These are phyloP conservation scores for Phytopythium delawarense DNA, from an alignment of 352 stramenopile species.

Conservation along the genomic window DNA sequence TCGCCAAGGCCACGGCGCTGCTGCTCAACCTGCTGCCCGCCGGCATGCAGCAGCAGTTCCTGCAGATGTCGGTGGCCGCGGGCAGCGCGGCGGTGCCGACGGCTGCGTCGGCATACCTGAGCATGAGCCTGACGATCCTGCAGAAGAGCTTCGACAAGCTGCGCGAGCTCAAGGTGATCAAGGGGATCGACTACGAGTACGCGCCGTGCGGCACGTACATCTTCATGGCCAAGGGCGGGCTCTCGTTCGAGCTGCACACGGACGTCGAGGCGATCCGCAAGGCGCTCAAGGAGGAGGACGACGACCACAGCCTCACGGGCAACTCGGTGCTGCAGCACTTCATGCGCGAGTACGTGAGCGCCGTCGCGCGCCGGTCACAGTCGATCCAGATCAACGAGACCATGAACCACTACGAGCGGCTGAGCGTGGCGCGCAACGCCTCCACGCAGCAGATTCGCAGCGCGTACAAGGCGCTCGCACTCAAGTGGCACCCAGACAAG, in stretches of 20 bases:
- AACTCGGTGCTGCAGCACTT: slow-evolving; percentile 58
- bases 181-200: slow-evolving; percentile 62
- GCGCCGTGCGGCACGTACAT: slow-evolving; percentile 73
- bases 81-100: slow-evolving; percentile 20
- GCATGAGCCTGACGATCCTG: slow-evolving; percentile 73
- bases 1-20: slow-evolving; percentile 70
- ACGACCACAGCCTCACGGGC: slow-evolving; percentile 45
- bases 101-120: slow-evolving; percentile 66
- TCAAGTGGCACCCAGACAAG: slow-evolving; percentile 66
- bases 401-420: slow-evolving; percentile 68
- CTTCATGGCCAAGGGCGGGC: slow-evolving; percentile 56
- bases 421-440: slow-evolving; percentile 34
- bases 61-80: slow-evolving; percentile 16
- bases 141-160: slow-evolving; percentile 78
- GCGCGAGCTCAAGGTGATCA: slow-evolving; percentile 66
- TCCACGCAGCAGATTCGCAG: slow-evolving; percentile 38
- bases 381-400: slow-evolving; percentile 57
- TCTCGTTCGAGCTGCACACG: slow-evolving; percentile 42
- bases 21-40: slow-evolving; percentile 63
- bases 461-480: slow-evolving; percentile 45
- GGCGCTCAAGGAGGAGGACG: slow-evolving; percentile 41
- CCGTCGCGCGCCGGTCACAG: slow-evolving; percentile 42
- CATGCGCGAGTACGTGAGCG: slow-evolving; percentile 54
- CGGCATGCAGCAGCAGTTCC: slow-evolving; percentile 58
- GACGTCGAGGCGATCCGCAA: slow-evolving; percentile 40